Base-by-base conservation (phyloP, 2,329 filamentous ascomycete species). In the Curvularia sp. region DNA sequence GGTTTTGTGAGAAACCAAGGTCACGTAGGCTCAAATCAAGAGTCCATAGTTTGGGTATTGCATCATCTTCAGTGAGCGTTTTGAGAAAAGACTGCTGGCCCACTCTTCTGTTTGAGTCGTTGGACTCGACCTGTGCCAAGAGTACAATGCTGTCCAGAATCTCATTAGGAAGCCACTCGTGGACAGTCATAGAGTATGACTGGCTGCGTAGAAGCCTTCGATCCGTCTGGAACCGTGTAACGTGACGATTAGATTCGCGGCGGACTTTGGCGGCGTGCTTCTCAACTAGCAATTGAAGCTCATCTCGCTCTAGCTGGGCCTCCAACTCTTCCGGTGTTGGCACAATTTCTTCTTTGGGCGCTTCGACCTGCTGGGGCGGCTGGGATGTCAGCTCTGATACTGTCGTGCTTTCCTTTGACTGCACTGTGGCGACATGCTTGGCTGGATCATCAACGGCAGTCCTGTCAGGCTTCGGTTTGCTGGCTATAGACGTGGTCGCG, bases 401-500 rank as follows among this genome's bases (percentile, higher is more conserved):
- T n/a, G 55, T 30, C 23, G 57, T 41, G 43, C 51, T 57, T 48
- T 69, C 63, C 36, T 69, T 66, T 42, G 65, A 54, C 27, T 62
- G 38, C 13, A 56, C 23, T 12, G 55, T 50, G 27, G 42, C 56
- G 19, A 28, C 53, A 43, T 58, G 57, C 25, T 55, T 60, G n/a
- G 25, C 27, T n/a, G 59, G 57, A 41, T 48, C 53, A 42, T 77
- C 75, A 32, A 42, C 58, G 6, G 46, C 41, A 28, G 53, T 32
- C 55, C 70, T 73, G 23, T 74, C 73, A 8, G 36, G 66, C 71
- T 94, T 92, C 45, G 85, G 82, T 74, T 91, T 96, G 23, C 92
- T 96, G 42, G 93, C 92, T 59, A 96, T 85, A 1, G 94, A 98
- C 12, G 92, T 96, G 5, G 95, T 99, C 64, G 94, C 92, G 80